Base-by-base conservation (phyloP, 805 yeast genomes). In the Brettanomyces sp. region DNA sequence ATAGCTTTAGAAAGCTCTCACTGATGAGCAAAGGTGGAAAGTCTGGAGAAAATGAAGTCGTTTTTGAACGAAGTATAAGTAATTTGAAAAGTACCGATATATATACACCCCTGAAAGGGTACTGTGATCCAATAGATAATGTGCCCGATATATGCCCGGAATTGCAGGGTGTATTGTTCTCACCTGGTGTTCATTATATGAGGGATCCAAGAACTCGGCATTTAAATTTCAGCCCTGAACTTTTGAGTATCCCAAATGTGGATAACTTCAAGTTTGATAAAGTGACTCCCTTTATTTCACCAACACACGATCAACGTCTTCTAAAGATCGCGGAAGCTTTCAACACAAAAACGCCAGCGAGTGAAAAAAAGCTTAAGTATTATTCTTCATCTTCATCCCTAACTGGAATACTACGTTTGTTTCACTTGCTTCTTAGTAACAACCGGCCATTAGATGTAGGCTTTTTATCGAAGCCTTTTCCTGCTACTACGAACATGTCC, bases 311-410 rank as follows among this genome's bases (percentile, higher is more conserved):
- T 65, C 49, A 57, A 11, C 56, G 56, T 0, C 67, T 91, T 41
- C 55, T 74, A 1, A 45, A 67, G 4, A 60, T 83, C 8, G 80
- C 91, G 0, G 52, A 54, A 6, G 50, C 60, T 13, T 28, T 57
- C 6, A 53, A 56, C 14, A 7, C 45, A 1, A 34, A 48, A 32
- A 38, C n/a, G 1, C 13, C 42, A 7, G 37, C 39, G 5, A 41
- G 44, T 2, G 41, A 47, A 5, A 24, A 36, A 47, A 43, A 54
- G 53, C 38, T 68, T 54, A 58, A 62, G 46, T 91, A 72, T 58
- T 77, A 75, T 47, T 85, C 95, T 2, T 88, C 96, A 1, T 89
- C 98, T 0, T 85, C 95, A 18, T 85, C 96, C 1, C 75, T 91
- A 85, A 90, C 98, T 0, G 72, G 81, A 1, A 64, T 81, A 1